A percentile compares a stretch with the other conserved stretches of the same genome.
Conservation (phyloP, 1,139 yeast genomes). For the Suhomyces chickasaworum region DNA sequence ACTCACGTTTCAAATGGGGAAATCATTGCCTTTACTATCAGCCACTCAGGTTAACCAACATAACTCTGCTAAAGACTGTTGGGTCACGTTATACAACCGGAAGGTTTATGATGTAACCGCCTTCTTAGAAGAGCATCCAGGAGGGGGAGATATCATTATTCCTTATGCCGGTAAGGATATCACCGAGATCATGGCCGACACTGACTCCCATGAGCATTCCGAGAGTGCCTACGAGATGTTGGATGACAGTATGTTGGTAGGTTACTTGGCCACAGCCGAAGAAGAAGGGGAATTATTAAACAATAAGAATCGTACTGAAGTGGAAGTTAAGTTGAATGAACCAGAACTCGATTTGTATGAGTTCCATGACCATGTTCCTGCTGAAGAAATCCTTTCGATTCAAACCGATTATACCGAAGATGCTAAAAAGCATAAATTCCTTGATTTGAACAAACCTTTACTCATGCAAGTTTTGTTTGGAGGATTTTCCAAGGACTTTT, state of each 20-base stretch:
- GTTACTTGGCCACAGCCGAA: slow-evolving; percentile 47
- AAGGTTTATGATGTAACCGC: slow-evolving; percentile 81
- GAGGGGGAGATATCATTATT: slow-evolving; percentile 72
- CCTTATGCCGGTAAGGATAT: slow-evolving; percentile 86
- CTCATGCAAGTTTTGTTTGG: slow-evolving; percentile 75
- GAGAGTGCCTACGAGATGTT: slow-evolving; percentile 87
- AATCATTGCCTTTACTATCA: slow-evolving; percentile 38
- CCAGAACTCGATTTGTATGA: slow-evolving; percentile 31
- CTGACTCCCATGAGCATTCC: slow-evolving; percentile 70
- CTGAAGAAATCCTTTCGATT: slow-evolving; percentile 69
- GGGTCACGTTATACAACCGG: slow-evolving; percentile 75
- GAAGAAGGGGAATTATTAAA: slow-evolving; percentile 48
- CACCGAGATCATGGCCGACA: slow-evolving; percentile 75
- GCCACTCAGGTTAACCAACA: slow-evolving; percentile 51
- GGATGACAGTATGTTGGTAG: slow-evolving; percentile 65
- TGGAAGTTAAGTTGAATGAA: slow-evolving; percentile 40
- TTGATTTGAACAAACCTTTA: slow-evolving; percentile 82
- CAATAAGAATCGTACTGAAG: slow-evolving; percentile 44
- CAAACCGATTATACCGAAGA: slow-evolving; percentile 79
- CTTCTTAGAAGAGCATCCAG: slow-evolving; percentile 85
- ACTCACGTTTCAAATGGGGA: slow-evolving; percentile 13
- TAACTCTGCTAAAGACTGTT: slow-evolving; percentile 55
- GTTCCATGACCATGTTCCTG: slow-evolving; percentile 66
- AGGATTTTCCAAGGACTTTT: slow-evolving; percentile 80
- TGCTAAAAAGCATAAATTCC: slow-evolving; percentile 73